phyloP scores from a whole-genome alignment of 306 rosid species.

The Quercus variabilis region DNA sequence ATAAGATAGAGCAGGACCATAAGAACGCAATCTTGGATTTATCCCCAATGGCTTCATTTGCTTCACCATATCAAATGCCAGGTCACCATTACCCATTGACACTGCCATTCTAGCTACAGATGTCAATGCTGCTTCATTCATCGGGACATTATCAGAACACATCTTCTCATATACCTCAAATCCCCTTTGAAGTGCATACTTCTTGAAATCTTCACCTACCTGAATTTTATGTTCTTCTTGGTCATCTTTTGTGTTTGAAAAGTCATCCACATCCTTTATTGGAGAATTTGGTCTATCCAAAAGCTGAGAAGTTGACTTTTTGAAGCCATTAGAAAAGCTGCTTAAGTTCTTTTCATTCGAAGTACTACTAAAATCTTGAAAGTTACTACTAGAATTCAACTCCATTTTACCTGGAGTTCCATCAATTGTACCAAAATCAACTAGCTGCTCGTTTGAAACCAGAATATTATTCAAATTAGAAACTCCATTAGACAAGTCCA shows the following conservation, averaged over 20 bases:
- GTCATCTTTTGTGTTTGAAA: constrained; percentile 17
- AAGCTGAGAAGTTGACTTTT: constrained; percentile 22
- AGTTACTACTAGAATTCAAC: constrained; percentile 8
- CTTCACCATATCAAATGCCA: constrained; percentile 89
- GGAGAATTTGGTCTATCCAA: constrained; percentile 20
- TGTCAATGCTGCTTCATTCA: constrained; percentile 94
- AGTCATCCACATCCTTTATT: constrained; percentile 13
- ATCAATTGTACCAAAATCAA: background rate
- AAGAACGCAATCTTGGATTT: constrained; percentile 77
- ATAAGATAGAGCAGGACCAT: constrained; percentile 74
- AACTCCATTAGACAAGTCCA: constrained; percentile 33
- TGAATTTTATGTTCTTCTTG: constrained; percentile 34
- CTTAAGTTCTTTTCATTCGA: constrained; percentile 17
- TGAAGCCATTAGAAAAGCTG: constrained; percentile 26
- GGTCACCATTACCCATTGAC: constrained; percentile 82
- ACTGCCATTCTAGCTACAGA: constrained; percentile 95
- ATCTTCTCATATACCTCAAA: constrained; percentile 73
- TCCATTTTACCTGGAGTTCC: constrained; percentile 15
- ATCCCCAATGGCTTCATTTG: constrained; percentile 78
- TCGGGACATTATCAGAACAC: constrained; percentile 46
- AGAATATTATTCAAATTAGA: constrained; percentile 8
- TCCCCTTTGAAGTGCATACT: constrained; percentile 66
- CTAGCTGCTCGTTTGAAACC: background rate
- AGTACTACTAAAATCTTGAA: constrained; percentile 7
- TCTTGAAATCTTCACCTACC: constrained; percentile 67